phyloP scores from a whole-genome alignment of 306 rosid genomes.

The Gleditsia sinensis region DNA sequence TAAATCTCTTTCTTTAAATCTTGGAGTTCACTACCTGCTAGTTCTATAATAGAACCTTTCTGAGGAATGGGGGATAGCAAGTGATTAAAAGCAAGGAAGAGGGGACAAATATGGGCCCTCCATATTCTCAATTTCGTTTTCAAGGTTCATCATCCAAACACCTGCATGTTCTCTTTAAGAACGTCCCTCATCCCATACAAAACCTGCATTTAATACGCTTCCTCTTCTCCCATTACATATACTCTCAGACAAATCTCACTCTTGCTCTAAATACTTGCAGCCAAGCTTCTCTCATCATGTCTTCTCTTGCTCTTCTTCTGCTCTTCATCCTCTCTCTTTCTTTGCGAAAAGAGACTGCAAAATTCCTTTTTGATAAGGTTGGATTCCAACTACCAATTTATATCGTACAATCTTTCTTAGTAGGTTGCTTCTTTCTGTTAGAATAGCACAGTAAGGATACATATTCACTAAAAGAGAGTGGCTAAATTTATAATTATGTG shows the following conservation, averaged over 20 bases:
- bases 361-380: constrained; percentile 40
- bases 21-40: neutral
- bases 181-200: constrained; percentile 49
- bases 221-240: constrained; percentile 45
- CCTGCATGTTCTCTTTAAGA: constrained; percentile 85
- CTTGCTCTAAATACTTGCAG: neutral
- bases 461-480: neutral
- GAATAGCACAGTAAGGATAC: neutral
- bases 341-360: constrained; percentile 37
- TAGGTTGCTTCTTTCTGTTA: neutral
- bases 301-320: constrained; percentile 43
- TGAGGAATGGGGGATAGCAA: constrained; percentile 7
- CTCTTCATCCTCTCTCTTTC: constrained; percentile 44
- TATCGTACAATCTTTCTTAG: neutral
- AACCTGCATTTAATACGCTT: constrained; percentile 61
- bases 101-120: constrained; percentile 69
- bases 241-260: constrained; percentile 24
- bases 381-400: neutral
- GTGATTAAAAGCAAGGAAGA: constrained; percentile 26
- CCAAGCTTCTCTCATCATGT: constrained; percentile 41
- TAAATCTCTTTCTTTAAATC: too few relatives aligned
- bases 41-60: neutral
- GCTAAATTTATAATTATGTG: constrained; percentile 24
- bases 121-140: constrained; percentile 55
- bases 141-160: constrained; percentile 72